Percentiles rank a stretch among this genome's conserved stretches.
Conservation (phyloP, 495 filamentous ascomycete genomes). For the Daldinia childiae region DNA sequence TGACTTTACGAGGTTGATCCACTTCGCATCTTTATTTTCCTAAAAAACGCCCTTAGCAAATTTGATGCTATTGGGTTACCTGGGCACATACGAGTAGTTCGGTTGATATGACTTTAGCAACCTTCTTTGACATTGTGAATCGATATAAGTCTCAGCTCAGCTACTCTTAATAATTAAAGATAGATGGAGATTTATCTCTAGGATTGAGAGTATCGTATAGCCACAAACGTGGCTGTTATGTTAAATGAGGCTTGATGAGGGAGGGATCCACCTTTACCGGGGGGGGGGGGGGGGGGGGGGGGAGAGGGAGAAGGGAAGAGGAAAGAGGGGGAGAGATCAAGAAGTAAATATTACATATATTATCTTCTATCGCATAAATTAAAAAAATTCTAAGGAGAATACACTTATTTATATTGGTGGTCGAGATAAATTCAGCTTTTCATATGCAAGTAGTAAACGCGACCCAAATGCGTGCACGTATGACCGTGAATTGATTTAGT, state of each 20-base stretch:
- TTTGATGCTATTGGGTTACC: neutral
- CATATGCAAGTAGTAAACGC: too few relatives aligned
- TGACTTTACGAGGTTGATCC: slow-evolving; percentile 68
- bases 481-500: too few relatives aligned
- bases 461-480: too few relatives aligned
- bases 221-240: neutral
- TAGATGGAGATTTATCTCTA: neutral
- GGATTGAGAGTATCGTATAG: neutral
- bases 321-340: too few relatives aligned
- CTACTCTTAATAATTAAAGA: neutral
- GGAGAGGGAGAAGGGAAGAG: too few relatives aligned
- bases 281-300: too few relatives aligned
- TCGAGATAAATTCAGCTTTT: too few relatives aligned
- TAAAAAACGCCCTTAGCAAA: slow-evolving; percentile 22
- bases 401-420: too few relatives aligned
- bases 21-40: slow-evolving; percentile 65
- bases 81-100: slow-evolving; percentile 43
- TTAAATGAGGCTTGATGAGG: neutral
- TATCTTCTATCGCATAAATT: too few relatives aligned
- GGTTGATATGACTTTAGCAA: slow-evolving; percentile 44
- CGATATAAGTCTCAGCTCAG: neutral
- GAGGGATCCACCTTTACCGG: neutral
- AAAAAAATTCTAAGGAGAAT: too few relatives aligned
- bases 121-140: slow-evolving; percentile 26
- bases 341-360: too few relatives aligned